Conservation (phyloP, 164 flowering plant species). For the Echeveria elegans region DNA sequence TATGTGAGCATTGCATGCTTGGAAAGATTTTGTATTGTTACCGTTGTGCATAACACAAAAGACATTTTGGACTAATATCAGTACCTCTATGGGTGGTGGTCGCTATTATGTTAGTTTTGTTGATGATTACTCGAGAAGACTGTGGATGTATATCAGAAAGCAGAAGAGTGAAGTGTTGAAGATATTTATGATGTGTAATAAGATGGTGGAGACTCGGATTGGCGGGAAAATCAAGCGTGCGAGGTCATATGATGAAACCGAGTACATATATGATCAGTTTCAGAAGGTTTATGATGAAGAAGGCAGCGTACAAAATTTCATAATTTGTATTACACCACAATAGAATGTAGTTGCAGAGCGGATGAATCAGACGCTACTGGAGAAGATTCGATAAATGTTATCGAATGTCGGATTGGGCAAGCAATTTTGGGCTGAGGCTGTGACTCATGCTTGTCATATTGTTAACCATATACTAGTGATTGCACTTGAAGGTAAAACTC, state of each 20-base stretch:
- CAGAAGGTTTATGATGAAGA: background rate
- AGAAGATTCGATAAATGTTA: background rate
- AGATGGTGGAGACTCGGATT: background rate
- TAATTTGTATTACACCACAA: background rate
- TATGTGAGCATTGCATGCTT: conserved; percentile 1
- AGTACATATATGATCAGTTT: background rate
- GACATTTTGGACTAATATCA: no score
- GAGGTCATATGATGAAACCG: background rate
- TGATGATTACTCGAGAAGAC: conserved; percentile 5
- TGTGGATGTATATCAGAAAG: conserved; percentile 3
- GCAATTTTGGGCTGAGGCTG: background rate
- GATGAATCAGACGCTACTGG: background rate
- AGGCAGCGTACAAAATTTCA: no score
- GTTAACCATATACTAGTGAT: background rate
- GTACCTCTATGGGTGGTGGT: no score
- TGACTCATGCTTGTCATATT: background rate
- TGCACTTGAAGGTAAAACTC: background rate
- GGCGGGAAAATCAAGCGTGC: background rate
- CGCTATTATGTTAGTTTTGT: no score
- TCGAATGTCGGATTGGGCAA: background rate
- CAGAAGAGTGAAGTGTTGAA: background rate
- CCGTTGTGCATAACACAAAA: background rate
- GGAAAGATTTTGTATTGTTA: background rate
- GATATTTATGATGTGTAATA: background rate
- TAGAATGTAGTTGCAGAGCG: conserved; percentile 8